A percentile compares a stretch with the other conserved stretches of the same genome.
phyloP scores from a whole-genome alignment of 495 filamentous ascomycete species.

The Podospora anserina region DNA sequence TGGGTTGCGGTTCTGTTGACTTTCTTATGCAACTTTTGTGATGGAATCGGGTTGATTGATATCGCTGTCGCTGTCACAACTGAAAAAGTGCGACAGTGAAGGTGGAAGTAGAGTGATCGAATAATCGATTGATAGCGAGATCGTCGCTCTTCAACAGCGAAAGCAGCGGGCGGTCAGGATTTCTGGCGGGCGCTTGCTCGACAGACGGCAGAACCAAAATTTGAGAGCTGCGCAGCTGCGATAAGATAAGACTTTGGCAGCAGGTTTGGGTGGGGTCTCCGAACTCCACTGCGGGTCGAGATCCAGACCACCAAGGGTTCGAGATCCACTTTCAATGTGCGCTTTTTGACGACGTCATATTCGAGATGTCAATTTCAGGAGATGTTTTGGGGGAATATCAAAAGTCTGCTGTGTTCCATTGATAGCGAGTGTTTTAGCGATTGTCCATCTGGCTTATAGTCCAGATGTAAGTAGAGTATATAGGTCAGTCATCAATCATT shows the following conservation, averaged over 20 bases:
- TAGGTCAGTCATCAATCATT: neutral
- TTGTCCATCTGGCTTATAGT: neutral
- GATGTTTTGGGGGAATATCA: neutral
- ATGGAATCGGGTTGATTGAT: neutral
- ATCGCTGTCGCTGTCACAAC: neutral
- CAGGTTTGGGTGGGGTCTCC: neutral
- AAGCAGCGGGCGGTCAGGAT: neutral
- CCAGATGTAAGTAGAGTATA: neutral
- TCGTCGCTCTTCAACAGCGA: neutral
- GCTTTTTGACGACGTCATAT: neutral
- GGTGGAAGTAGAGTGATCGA: neutral
- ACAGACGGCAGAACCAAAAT: neutral
- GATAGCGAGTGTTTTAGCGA: neutral
- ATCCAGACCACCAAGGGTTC: neutral
- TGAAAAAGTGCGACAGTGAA: neutral
- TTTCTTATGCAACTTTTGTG: neutral
- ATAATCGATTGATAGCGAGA: neutral
- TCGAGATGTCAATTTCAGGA: neutral
- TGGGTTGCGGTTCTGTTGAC: neutral
- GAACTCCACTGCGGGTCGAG: neutral
- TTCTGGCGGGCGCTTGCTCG: neutral
- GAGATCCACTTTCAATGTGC: neutral
- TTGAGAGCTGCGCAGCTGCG: neutral
- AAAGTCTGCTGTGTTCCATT: neutral
- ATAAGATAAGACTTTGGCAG: neutral